Evolutionary conservation across 1,284 basidiomycete species (phyloP).

Genomic region (Fomes fomentarius): DNA sequence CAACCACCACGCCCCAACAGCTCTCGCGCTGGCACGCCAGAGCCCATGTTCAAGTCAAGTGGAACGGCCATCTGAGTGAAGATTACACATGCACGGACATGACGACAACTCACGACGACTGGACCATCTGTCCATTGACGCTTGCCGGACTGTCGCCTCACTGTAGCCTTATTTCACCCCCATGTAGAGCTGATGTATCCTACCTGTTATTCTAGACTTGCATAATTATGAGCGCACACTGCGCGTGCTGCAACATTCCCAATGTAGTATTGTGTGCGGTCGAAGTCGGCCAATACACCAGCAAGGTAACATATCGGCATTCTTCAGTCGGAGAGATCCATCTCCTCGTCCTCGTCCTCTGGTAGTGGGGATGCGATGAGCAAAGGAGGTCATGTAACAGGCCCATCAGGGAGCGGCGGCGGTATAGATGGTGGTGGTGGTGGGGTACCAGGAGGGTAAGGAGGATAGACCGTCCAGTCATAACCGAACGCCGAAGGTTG

Average conservation of each 20-base stretch:
- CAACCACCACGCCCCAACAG: conserved; percentile 26
- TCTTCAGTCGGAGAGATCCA: conserved; percentile 36
- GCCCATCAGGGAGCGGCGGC: conserved; percentile 13
- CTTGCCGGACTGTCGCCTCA: conserved; percentile 3
- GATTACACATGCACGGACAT: conserved; percentile 9
- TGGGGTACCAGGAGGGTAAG: conserved; percentile 22
- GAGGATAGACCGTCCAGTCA: conserved; percentile 24
- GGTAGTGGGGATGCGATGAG: not conserved
- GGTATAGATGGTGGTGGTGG: conserved; percentile 21
- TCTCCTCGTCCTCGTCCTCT: conserved; percentile 27
- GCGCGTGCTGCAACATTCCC: not conserved
- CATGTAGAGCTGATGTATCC: conserved; percentile 18
- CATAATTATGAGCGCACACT: conserved; percentile 12
- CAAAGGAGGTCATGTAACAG: not conserved
- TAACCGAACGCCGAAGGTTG: conserved; percentile 31
- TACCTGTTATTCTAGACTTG: conserved; percentile 17
- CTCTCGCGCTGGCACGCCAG: conserved; percentile 32
- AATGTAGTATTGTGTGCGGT: not conserved
- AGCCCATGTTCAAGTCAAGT: conserved; percentile 37
- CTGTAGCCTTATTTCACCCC: conserved; percentile 24
- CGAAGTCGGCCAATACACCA: not conserved
- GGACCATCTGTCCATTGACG: conserved; percentile 9
- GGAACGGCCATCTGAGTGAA: conserved; percentile 29
- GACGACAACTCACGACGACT: conserved; percentile 18
- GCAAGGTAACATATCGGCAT: not conserved